Evolutionary conservation across 2,329 filamentous ascomycete species (phyloP).

Genomic region (Fusarium marasasianum): DNA sequence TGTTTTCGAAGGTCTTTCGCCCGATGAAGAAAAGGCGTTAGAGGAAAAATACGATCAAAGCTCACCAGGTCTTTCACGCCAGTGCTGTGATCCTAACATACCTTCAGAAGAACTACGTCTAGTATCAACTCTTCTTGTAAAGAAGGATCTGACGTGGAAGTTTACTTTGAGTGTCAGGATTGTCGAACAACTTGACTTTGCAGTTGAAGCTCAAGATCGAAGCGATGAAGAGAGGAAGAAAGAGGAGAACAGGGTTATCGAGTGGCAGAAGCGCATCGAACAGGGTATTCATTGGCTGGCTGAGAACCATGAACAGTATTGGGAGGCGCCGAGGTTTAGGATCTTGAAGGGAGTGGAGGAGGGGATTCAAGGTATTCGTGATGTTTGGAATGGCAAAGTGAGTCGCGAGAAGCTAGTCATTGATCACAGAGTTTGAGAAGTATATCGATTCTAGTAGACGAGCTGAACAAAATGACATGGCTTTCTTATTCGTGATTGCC

Average conservation of each 20-base stretch:
- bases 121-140: not conserved
- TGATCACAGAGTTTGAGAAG: not conserved
- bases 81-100: not conserved
- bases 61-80: not conserved
- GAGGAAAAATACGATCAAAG: not conserved
- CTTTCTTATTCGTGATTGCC: not conserved
- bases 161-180: not conserved
- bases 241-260: not conserved
- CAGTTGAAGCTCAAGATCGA: not conserved
- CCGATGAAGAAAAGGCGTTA: not conserved
- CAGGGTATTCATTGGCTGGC: not conserved
- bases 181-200: not conserved
- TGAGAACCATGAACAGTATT: not conserved
- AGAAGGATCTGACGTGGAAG: not conserved
- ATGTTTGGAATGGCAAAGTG: slow-evolving; percentile 5
- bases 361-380: not conserved
- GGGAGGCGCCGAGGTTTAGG: not conserved
- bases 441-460: not conserved
- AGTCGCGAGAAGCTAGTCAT: slow-evolving; percentile 7
- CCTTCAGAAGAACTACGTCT: not conserved
- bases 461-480: not conserved
- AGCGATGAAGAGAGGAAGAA: not conserved
- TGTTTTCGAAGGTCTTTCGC: not conserved
- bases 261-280: not conserved
- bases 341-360: not conserved